Conservation (phyloP, 2,329 filamentous ascomycete species). For the Penicillium sp. region DNA sequence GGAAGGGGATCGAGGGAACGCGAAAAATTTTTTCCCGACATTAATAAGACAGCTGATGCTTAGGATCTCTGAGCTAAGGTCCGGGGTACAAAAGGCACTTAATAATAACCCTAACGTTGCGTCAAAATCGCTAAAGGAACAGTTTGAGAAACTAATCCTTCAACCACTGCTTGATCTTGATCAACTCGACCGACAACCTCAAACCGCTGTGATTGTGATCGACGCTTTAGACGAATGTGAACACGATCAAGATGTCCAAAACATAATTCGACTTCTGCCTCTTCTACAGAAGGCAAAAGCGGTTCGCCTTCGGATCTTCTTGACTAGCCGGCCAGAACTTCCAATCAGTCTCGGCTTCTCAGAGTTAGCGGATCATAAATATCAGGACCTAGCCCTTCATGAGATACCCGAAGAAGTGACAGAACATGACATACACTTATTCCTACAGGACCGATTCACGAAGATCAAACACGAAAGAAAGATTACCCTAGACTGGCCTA, state of each 20-base stretch:
- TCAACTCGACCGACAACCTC: slow-evolving; percentile 1
- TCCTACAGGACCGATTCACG: slow-evolving; percentile 18
- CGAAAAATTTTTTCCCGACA: slow-evolving; percentile 44
- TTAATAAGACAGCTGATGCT: slow-evolving; percentile 33
- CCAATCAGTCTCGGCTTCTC: slow-evolving; percentile 25
- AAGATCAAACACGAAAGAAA: slow-evolving; percentile 12
- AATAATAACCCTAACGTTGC: slow-evolving; percentile 26
- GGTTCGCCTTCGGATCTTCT: slow-evolving; percentile 21
- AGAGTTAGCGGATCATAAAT: slow-evolving; percentile 16
- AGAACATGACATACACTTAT: slow-evolving; percentile 25
- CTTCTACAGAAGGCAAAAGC: slow-evolving; percentile 8
- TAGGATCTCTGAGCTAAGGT: slow-evolving; percentile 31
- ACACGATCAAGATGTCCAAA: slow-evolving; percentile 15
- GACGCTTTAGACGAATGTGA: slow-evolving; percentile 20
- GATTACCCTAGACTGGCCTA: slow-evolving; percentile 1
- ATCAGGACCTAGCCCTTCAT: slow-evolving; percentile 26
- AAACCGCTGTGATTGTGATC: slow-evolving; percentile 23
- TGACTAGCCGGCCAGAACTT: slow-evolving; percentile 29
- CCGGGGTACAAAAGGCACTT: slow-evolving; percentile 22
- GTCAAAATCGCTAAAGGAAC: slow-evolving; percentile 28
- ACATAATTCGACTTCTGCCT: slow-evolving; percentile 24
- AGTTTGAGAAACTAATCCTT: slow-evolving; percentile 32
- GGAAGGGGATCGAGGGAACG: slow-evolving; percentile 43
- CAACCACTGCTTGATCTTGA: slow-evolving; percentile 22
- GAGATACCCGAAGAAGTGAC: slow-evolving; percentile 24